Conservation (phyloP, 495 filamentous ascomycete species). For the Opeltia flavorubescens region DNA sequence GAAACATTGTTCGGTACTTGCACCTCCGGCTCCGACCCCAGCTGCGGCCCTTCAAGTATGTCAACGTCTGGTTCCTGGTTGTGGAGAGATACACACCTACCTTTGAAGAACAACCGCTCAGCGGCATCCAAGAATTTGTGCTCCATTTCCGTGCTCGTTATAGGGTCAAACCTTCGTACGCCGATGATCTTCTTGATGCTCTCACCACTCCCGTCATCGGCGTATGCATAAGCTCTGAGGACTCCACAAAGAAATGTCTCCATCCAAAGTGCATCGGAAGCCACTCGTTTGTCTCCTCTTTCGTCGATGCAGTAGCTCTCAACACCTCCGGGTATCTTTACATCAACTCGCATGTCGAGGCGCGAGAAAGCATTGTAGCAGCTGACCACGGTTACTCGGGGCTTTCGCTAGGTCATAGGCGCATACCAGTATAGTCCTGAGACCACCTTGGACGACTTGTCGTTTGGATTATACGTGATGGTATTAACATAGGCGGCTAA, state of each 20-base stretch:
- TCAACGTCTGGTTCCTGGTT: conserved; percentile 12
- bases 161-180: conserved; percentile 88
- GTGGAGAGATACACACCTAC: conserved; percentile 26
- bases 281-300: conserved; percentile 79
- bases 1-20: conserved; percentile 94
- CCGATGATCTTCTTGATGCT: conserved; percentile 88
- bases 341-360: conserved; percentile 94
- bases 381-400: conserved; percentile 27
- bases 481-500: conserved; percentile 97
- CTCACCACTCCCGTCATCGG: conserved; percentile 85
- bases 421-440: conserved; percentile 85
- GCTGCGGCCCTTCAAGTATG: conserved; percentile 57
- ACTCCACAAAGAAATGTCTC: conserved; percentile 95
- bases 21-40: conserved; percentile 92
- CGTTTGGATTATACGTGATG: conserved; percentile 74
- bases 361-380: conserved; percentile 99
- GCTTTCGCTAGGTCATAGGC: background rate
- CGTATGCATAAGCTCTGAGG: conserved; percentile 85
- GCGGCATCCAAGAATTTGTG: conserved; percentile 93
- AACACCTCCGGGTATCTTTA: conserved; percentile 87
- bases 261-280: conserved; percentile 86
- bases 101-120: conserved; percentile 87
- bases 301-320: conserved; percentile 93
- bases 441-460: conserved; percentile 78
- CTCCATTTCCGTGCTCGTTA: conserved; percentile 92